These are phyloP conservation scores for Didymella segeticola DNA, from an alignment of 2,329 filamentous ascomycete genomes.

Conservation along the genomic window DNA sequence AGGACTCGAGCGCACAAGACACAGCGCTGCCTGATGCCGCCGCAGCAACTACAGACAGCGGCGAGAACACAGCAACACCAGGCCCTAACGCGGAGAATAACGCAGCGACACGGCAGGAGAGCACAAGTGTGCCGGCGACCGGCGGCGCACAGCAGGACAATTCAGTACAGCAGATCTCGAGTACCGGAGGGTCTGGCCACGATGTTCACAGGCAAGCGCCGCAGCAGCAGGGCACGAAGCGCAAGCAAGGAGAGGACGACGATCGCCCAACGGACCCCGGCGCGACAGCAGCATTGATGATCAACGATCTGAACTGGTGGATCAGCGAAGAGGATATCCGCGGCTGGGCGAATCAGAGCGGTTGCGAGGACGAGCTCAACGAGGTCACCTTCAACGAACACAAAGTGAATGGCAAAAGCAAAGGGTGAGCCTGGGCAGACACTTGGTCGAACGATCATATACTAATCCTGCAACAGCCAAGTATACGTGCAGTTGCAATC, in stretches of 20 bases:
- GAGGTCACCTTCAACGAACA: conserved; percentile 98
- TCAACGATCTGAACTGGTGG: conserved; percentile 96
- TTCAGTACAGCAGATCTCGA: conserved; percentile 53
- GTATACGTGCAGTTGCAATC: conserved; percentile 86
- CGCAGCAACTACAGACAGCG: conserved; percentile 35
- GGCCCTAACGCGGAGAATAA: conserved; percentile 20
- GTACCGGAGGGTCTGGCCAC: conserved; percentile 50
- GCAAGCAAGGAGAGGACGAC: conserved; percentile 62
- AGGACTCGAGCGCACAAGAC: conserved; percentile 35
- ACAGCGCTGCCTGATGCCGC: conserved; percentile 31
- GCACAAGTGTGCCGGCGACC: conserved; percentile 29
- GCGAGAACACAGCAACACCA: conserved; percentile 21
- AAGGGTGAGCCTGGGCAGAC: conserved; percentile 70
- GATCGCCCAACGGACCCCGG: conserved; percentile 64
- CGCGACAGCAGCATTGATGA: conserved; percentile 75
- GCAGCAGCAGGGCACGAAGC: conserved; percentile 65
- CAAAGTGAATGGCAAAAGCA: conserved; percentile 98
- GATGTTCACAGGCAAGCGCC: conserved; percentile 52
- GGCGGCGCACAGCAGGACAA: conserved; percentile 34
- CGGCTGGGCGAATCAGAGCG: conserved; percentile 81
- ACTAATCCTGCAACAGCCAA: conserved; percentile 56
- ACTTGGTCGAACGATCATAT: background rate
- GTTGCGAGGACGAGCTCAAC: conserved; percentile 82
- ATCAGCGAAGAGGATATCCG: conserved; percentile 88
- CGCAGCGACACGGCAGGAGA: conserved; percentile 29